A percentile compares a stretch with the other conserved stretches of the same genome.
Evolutionary conservation across 176 grass and related monocot species (phyloP).

Genomic region (Carex cristatella): DNA sequence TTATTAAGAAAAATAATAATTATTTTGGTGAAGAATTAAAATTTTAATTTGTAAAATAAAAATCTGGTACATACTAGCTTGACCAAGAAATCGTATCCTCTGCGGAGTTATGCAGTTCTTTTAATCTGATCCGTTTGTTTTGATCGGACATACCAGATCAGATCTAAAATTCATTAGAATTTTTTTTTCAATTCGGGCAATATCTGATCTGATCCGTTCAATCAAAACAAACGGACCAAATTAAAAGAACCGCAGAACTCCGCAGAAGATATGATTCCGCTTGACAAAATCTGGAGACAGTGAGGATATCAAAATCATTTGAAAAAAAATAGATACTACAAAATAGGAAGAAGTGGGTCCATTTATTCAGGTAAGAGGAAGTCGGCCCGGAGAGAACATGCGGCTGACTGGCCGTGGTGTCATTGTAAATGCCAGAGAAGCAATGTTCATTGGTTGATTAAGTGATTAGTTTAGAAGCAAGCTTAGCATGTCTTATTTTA

Average conservation of each 20-base stretch:
- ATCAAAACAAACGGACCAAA: too few relatives aligned
- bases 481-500: background rate
- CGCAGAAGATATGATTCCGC: too few relatives aligned
- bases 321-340: background rate
- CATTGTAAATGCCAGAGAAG: constrained; percentile 7
- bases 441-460: background rate
- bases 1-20: too few relatives aligned
- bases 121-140: too few relatives aligned
- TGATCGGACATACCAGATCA: too few relatives aligned
- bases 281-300: background rate
- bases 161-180: too few relatives aligned
- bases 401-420: background rate
- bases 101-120: too few relatives aligned
- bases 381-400: background rate
- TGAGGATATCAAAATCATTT: background rate
- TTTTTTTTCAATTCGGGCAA: too few relatives aligned
- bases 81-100: background rate
- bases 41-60: too few relatives aligned
- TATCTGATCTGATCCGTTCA: too few relatives aligned
- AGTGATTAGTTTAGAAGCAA: background rate
- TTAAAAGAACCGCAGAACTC: too few relatives aligned
- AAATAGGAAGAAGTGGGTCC: background rate
- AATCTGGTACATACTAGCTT: background rate
- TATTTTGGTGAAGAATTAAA: too few relatives aligned
- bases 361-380: background rate